These are phyloP conservation scores for Martiniozyma abietophila DNA, from an alignment of 805 yeast genomes.

Conservation along the genomic window DNA sequence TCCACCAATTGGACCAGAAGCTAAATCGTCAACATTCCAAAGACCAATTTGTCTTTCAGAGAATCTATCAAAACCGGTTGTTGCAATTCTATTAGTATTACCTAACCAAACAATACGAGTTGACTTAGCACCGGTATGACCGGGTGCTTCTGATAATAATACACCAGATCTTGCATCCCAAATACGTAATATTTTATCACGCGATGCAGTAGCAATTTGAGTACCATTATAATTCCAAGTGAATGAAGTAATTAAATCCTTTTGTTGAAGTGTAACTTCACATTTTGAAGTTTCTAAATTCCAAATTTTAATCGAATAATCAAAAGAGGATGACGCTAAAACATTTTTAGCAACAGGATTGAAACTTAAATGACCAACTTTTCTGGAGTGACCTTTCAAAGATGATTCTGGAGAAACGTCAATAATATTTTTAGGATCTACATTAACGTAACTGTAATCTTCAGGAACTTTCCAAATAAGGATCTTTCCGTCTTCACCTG, in stretches of 20 bases:
- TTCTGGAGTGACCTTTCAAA: conserved; percentile 80
- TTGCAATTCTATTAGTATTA: conserved; percentile 69
- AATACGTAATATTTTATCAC: conserved; percentile 83
- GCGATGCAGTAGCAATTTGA: conserved; percentile 74
- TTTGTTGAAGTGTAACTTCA: conserved; percentile 67
- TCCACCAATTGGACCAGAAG: conserved; percentile 81
- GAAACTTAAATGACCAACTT: conserved; percentile 85
- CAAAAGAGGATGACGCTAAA: conserved; percentile 84
- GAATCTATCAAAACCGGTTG: conserved; percentile 89
- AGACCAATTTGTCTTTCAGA: conserved; percentile 93
- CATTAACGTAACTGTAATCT: conserved; percentile 60
- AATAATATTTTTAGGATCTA: conserved; percentile 39
- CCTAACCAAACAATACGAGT: conserved; percentile 90
- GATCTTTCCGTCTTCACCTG: conserved; percentile 73
- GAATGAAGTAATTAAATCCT: conserved; percentile 88
- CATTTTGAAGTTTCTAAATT: conserved; percentile 68
- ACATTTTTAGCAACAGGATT: conserved; percentile 86
- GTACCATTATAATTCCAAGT: conserved; percentile 87
- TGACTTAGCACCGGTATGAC: conserved; percentile 89
- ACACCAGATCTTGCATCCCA: conserved; percentile 83
- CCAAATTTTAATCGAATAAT: conserved; percentile 89
- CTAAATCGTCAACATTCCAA: conserved; percentile 76
- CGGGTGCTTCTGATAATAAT: conserved; percentile 72
- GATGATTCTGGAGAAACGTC: conserved; percentile 66
- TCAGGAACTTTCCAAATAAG: conserved; percentile 85